Conservation (phyloP, 129 eudicot genomes). For the Gnaphalium uliginosum region DNA sequence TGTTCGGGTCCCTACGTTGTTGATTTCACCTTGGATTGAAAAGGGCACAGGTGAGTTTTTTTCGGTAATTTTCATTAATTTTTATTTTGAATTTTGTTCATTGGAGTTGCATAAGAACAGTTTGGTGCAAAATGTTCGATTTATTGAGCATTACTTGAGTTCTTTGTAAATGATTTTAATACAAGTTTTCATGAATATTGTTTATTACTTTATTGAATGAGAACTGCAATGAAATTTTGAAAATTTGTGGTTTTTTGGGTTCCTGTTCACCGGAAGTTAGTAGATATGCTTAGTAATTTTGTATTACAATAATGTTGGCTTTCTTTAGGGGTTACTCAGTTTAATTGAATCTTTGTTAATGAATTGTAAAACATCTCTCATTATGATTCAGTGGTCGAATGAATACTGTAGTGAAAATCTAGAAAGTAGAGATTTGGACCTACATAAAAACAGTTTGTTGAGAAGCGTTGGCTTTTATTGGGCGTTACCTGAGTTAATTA, state of each 20-base stretch:
- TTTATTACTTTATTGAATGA: too few species aligned
- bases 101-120: background rate
- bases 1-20: conserved; percentile 84
- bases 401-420: background rate
- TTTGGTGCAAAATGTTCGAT: background rate
- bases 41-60: conserved; percentile 72
- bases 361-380: background rate
- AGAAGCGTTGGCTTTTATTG: background rate
- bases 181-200: too few species aligned
- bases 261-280: background rate
- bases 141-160: background rate
- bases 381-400: background rate
- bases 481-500: background rate
- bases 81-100: background rate
- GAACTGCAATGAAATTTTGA: background rate
- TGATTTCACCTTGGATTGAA: conserved; percentile 91
- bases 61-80: background rate
- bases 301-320: background rate
- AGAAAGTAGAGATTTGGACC: background rate
- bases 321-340: background rate
- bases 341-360: background rate
- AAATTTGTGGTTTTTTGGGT: background rate
- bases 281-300: background rate
- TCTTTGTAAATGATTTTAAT: background rate
- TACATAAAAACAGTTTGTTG: background rate